phyloP scores from a whole-genome alignment of 768 basidiomycete species.

The Infundibulicybe gibba region DNA sequence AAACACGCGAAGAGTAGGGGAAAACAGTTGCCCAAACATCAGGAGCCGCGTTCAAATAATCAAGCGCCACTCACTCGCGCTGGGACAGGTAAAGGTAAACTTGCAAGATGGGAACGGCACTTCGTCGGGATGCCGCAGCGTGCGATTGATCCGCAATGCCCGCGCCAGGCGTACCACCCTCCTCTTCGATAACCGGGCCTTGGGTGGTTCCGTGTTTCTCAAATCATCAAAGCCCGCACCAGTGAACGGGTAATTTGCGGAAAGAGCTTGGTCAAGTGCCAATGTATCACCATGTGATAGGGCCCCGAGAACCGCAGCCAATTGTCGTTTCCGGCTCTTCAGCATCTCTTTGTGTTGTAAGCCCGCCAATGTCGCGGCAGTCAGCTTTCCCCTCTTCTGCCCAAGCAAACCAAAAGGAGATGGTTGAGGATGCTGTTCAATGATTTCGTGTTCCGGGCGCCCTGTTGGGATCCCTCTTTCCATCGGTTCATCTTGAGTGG shows the following conservation, averaged over 20 bases:
- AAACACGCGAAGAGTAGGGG: conserved; percentile 8
- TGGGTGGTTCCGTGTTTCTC: conserved; percentile 17
- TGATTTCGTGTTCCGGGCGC: conserved; percentile 14
- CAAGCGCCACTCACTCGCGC: conserved; percentile 63
- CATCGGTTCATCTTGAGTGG: conserved; percentile 21
- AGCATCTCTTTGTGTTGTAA: conserved; percentile 75
- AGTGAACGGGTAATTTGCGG: conserved; percentile 37
- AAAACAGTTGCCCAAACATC: conserved; percentile 5
- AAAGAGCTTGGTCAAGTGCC: conserved; percentile 76
- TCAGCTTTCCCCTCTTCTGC: conserved; percentile 34
- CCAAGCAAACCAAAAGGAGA: conserved; percentile 1
- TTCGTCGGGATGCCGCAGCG: conserved; percentile 37
- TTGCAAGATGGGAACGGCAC: conserved; percentile 45
- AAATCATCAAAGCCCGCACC: conserved; percentile 15
- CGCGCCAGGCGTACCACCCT: conserved; percentile 43
- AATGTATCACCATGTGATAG: conserved; percentile 65
- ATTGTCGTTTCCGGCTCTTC: conserved; percentile 63
- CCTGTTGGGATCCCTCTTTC: conserved; percentile 21
- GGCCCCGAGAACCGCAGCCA: conserved; percentile 66
- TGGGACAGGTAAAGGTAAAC: conserved; percentile 61
- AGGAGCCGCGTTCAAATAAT: conserved; percentile 13
- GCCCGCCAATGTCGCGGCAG: conserved; percentile 61
- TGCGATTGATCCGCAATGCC: conserved; percentile 36
- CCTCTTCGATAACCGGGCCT: conserved; percentile 55
- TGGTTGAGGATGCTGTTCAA: conserved; percentile 8